Evolutionary conservation across 2,329 filamentous ascomycete species (phyloP).

Genomic region (Paraphoma sp.): DNA sequence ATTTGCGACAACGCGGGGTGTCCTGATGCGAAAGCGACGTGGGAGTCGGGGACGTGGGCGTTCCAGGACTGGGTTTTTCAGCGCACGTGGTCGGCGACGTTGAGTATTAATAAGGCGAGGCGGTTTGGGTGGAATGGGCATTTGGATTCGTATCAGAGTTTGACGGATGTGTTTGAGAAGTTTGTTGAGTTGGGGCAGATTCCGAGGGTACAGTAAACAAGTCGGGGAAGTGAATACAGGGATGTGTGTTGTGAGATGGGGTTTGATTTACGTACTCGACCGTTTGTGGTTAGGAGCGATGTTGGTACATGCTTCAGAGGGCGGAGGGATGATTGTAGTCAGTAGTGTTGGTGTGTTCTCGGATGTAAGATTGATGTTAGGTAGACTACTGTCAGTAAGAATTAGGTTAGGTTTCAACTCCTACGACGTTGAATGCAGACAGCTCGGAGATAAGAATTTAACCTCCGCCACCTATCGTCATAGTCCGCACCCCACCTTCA

Average conservation of each 20-base stretch:
- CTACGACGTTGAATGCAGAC: too few species aligned
- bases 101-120: slow-evolving; percentile 1
- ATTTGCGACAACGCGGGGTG: neutral
- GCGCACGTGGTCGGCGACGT: neutral
- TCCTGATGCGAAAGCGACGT: neutral
- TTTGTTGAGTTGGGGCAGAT: slow-evolving; percentile 1
- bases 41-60: neutral
- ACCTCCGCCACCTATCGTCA: neutral
- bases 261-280: too few species aligned
- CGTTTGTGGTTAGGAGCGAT: too few species aligned
- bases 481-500: neutral
- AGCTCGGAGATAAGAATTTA: too few species aligned
- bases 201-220: neutral
- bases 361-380: too few species aligned
- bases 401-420: too few species aligned
- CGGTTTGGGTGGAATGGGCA: neutral
- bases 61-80: neutral
- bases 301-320: too few species aligned
- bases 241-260: neutral
- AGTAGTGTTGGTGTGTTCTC: too few species aligned
- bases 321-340: too few species aligned
- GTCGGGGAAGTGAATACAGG: neutral
- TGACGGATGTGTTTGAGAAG: neutral
- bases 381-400: too few species aligned
- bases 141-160: neutral